Evolutionary conservation across 2,329 filamentous ascomycete species (phyloP), one percentile per base, ranked within the genome.

Genomic region (Fusarium hostae): DNA sequence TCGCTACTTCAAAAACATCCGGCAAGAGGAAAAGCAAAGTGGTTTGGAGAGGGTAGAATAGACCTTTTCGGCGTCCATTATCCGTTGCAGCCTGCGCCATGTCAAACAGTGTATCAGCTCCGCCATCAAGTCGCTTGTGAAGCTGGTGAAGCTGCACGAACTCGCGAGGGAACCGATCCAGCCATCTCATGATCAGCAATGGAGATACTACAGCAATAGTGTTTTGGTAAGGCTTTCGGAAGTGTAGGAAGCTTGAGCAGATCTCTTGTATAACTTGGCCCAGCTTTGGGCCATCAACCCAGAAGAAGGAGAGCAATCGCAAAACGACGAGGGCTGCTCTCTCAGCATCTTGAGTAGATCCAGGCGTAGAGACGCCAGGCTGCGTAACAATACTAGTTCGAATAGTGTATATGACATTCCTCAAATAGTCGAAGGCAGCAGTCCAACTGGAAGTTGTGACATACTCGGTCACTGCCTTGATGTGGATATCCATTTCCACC

Each of bases 1-100:
- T 91, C 30, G 90, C 90, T 37, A 92, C 89, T 78, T 91, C 89
- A 71, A 92, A 92, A 9, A 92, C 88, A 72, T 92, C 90, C 7
- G 90, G 90, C 12, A 91, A 81, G 12, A 92, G 83, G 64, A 92
- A 86, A 13, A 92, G 80, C 8, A 92, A 80, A 16, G 87, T 85
- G 4, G 86, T 89, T 76, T 92, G 90, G 56, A 92, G 83, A 20
- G 90, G 89, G 72, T 87, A 90, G 24, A 91, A 81, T 35, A 88
- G 81, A 6, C 84, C 84, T 71, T 86, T 88, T 51, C 87, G 85
- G 68, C 85, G 85, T 40, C 84, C 84, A 59, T 85, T 88, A 76
- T 92, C 90, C 39, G 85, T 84, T 32, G 90, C 85, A 6, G 88
- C 88, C 70, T 89, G 86, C 9, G 88, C 86, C 88, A 92, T 92